These are phyloP conservation scores for Isatis lusitanica DNA, from an alignment of 441 rosid genomes.

Conservation along the genomic window DNA sequence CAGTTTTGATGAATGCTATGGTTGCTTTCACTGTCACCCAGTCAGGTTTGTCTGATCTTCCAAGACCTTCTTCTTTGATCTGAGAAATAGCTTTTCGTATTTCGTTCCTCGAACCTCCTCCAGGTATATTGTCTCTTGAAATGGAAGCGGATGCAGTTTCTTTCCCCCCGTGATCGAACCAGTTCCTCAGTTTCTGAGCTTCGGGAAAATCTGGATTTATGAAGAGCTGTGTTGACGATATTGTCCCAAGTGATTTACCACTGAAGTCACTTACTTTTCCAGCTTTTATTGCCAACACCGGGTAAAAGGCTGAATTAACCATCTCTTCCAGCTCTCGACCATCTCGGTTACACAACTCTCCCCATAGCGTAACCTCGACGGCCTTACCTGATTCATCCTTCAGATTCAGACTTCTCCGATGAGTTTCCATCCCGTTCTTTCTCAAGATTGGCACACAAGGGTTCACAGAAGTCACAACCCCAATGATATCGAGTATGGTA, in stretches of 20 bases:
- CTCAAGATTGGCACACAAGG: slow-evolving; percentile 72
- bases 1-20: slow-evolving; percentile 66
- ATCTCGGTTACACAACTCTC: slow-evolving; percentile 77
- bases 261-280: slow-evolving; percentile 81
- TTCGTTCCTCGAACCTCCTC: slow-evolving; percentile 59
- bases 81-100: slow-evolving; percentile 66
- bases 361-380: slow-evolving; percentile 82
- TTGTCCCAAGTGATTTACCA: slow-evolving; percentile 77
- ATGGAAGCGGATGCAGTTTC: slow-evolving; percentile 61
- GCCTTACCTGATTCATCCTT: slow-evolving; percentile 71
- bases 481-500: slow-evolving; percentile 66
- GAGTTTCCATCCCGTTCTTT: slow-evolving; percentile 93
- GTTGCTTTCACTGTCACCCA: slow-evolving; percentile 76
- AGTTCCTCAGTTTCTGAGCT: slow-evolving; percentile 59
- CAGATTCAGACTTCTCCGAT: slow-evolving; percentile 67
- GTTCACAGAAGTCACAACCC: slow-evolving; percentile 63
- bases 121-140: slow-evolving; percentile 60
- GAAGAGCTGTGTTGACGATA: slow-evolving; percentile 75
- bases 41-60: slow-evolving; percentile 84
- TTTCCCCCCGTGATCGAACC: slow-evolving; percentile 79
- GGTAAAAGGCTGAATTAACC: slow-evolving; percentile 59
- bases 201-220: slow-evolving; percentile 80
- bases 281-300: slow-evolving; percentile 81
- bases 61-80: slow-evolving; percentile 84
- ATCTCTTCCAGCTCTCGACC: slow-evolving; percentile 73